Base-by-base conservation (phyloP, 768 basidiomycete genomes). In the Termitomyces sp. region DNA sequence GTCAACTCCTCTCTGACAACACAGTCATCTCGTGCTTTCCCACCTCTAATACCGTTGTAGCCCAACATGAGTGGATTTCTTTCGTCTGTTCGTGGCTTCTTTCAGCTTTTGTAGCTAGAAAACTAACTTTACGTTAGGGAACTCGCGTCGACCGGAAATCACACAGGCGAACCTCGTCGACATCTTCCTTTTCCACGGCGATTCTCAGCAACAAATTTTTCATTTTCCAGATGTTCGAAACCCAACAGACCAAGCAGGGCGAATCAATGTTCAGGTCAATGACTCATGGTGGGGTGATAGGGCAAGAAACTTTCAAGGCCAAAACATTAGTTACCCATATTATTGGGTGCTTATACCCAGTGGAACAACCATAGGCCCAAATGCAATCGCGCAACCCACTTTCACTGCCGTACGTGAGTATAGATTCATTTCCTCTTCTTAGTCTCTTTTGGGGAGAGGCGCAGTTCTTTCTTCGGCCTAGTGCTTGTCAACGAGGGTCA, bases 321-420 rank as follows among this genome's bases (percentile, higher is more conserved):
- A 72, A 18, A 81, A 86, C 59, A 71, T 81, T 48, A 74, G 81
- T 9, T 92, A 82, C 71, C 85, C 87, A 0, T 94, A 82, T 64
- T 93, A 79, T 72, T 95, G 87, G 80, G 77, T 92, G 52, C 77
- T 95, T 63, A 86, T 85, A n/a, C 79, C 82, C 48, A 77, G 74
- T 48, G 79, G 84, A 61, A 63, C 71, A 46, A 70, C 76, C 2
- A 75, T 90, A 41, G 80, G 84, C 62, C 84, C 84, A 46, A 80
- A 81, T 20, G 78, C 82, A 63, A 70, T 78, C 3, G 80, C 85
- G 8, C 89, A 92, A 64, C 69, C 88, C 13, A 90, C 83, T 0
- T 96, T 95, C 71, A 76, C 72, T 22, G 93, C 88, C 56, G 76
- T 94, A 55, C 94, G 89, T 92, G 69, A 73, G 89, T 90, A 43